These are phyloP conservation scores for Murraya paniculata DNA, from an alignment of 345 rosid species.

Conservation along the genomic window DNA sequence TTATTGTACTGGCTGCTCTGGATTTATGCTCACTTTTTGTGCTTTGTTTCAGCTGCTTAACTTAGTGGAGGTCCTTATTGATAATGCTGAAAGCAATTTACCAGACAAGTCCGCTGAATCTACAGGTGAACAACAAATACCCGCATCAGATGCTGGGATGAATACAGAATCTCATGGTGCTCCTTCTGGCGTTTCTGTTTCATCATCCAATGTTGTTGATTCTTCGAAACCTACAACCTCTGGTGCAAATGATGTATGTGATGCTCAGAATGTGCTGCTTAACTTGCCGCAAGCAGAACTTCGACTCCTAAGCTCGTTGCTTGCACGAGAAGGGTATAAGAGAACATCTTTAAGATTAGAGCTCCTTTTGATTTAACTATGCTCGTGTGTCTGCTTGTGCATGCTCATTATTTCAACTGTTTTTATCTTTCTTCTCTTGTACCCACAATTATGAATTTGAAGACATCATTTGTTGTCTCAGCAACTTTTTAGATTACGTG, in stretches of 20 bases:
- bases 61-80: constrained; percentile 82
- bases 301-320: constrained; percentile 83
- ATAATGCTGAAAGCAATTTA: constrained; percentile 62
- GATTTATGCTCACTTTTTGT: constrained; percentile 5
- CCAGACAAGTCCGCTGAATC: constrained; percentile 48
- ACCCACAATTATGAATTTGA: neutral
- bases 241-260: constrained; percentile 48
- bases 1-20: neutral
- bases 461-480: neutral
- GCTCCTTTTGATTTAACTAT: neutral
- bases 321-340: constrained; percentile 87
- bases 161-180: constrained; percentile 38
- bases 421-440: neutral
- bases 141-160: constrained; percentile 36
- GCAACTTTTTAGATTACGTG: neutral
- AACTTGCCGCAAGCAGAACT: constrained; percentile 83
- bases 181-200: constrained; percentile 35
- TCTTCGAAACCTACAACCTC: constrained; percentile 39
- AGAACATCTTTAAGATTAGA: neutral
- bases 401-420: neutral
- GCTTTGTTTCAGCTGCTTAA: constrained; percentile 64
- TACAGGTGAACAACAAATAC: constrained; percentile 38
- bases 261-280: constrained; percentile 53
- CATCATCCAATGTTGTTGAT: constrained; percentile 36
- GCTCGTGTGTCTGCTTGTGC: neutral